phyloP scores from a whole-genome alignment of 2,329 filamentous ascomycete genomes.

The Arachnomyces sp. region DNA sequence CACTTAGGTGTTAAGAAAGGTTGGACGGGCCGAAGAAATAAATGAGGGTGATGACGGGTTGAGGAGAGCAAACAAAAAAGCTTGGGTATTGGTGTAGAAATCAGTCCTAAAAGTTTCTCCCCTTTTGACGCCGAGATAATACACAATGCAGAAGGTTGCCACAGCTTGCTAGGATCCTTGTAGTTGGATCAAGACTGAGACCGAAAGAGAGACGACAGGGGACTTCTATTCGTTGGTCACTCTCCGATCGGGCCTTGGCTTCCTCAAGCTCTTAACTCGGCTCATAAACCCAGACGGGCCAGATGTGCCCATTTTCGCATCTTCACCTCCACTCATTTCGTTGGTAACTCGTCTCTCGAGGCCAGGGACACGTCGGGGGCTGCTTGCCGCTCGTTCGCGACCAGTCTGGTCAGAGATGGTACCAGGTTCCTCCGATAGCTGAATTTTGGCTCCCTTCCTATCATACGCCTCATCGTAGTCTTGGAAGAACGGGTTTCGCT shows the following conservation, averaged over 20 bases:
- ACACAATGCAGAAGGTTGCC: too few species aligned
- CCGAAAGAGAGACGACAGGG: too few species aligned
- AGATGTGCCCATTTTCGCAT: constrained; percentile 11
- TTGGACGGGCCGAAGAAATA: too few species aligned
- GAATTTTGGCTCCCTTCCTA: constrained; percentile 55
- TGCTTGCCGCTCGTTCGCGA: constrained; percentile 47
- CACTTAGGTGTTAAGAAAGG: too few species aligned
- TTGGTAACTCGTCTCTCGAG: constrained; percentile 39
- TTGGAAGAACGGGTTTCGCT: constrained; percentile 72
- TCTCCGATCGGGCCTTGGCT: constrained; percentile 9
- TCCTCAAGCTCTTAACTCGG: constrained; percentile 15
- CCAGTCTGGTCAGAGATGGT: constrained; percentile 17
- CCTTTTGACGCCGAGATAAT: too few species aligned
- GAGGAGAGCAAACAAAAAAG: too few species aligned
- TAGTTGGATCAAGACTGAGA: too few species aligned
- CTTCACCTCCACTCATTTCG: constrained; percentile 12
- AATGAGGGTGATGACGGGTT: too few species aligned
- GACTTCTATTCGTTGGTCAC: neutral
- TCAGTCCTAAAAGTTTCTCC: too few species aligned
- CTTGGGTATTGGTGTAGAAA: too few species aligned
- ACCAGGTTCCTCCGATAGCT: constrained; percentile 41
- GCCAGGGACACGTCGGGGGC: constrained; percentile 45
- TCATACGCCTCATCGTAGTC: constrained; percentile 67
- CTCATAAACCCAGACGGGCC: constrained; percentile 14
- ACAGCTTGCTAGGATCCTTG: too few species aligned